Evolutionary conservation across 2,329 filamentous ascomycete species (phyloP), one percentile per base, ranked within the genome.

Genomic region (Sphaerulina musiva): DNA sequence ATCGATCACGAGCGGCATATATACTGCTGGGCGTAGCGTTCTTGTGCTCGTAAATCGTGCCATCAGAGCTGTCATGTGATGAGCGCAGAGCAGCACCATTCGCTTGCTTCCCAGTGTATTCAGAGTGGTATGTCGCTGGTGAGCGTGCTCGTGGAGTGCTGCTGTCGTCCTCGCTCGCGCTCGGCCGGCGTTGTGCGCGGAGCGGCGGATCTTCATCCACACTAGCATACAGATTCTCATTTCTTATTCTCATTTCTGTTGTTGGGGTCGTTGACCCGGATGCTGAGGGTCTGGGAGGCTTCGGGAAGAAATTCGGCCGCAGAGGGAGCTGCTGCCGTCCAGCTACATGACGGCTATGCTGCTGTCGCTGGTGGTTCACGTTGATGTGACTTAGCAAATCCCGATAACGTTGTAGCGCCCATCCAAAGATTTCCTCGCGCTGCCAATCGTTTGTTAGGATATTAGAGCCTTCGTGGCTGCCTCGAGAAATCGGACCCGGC

Each of bases 261-360:
- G 55, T 34, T 39, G 55, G 54, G n/a, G 55, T 46, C 2, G 74
- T 75, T 51, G 78, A 76, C 59, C 78, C 76, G 12, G 78, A 72
- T 11, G 73, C 73, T 29, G 80, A 78, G 60, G 81, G 78, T 44
- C 78, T 77, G 14, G 81, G 81, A 31, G 81, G 81, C 61, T 79
- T 82, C 0, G 81, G 81, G 53, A 80, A 84, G 48, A 84, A 82
- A 55, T 75, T 78, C 2, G 80, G 80, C 61, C 80, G 78, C 42
- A 73, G 63, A 23, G 73, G 58, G 11, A 73, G 65, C 39, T 74
- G 74, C 20, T 73, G 70, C 20, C 64, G 64, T 23, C 71, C 72
- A 51, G 74, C 72, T 7, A 67, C 63, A 53, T 77, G 52, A 59
- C 68, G 55, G 60, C 63, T 57, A 8, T 72, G 68, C 29, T 70